Conservation (phyloP, 1,139 yeast genomes). For the Hansenula lynferdii region DNA sequence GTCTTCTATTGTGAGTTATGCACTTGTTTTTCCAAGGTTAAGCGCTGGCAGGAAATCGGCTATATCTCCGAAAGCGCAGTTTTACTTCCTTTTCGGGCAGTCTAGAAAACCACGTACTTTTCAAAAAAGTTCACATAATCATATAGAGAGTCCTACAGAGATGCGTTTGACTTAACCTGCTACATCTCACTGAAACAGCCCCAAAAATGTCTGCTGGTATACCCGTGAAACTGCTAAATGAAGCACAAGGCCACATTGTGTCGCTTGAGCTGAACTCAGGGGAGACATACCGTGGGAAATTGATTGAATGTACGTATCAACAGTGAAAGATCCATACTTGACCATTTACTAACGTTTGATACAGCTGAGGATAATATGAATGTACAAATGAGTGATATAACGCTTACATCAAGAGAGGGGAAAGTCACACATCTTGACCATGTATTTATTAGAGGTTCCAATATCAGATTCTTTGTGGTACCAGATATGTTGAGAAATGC, state of each 20-base stretch:
- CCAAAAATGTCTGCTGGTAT: slow-evolving; percentile 45
- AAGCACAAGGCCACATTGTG: slow-evolving; percentile 84
- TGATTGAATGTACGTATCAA: slow-evolving; percentile 52
- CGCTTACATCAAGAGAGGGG: slow-evolving; percentile 76
- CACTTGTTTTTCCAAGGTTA: neutral
- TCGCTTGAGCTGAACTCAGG: slow-evolving; percentile 84
- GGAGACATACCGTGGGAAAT: slow-evolving; percentile 81
- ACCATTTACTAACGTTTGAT: neutral
- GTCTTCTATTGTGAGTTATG: neutral
- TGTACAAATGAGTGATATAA: slow-evolving; percentile 77
- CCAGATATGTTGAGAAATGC: slow-evolving; percentile 89
- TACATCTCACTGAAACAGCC: neutral
- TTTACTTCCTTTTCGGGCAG: slow-evolving; percentile 7
- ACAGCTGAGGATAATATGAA: slow-evolving; percentile 79
- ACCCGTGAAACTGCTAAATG: slow-evolving; percentile 83
- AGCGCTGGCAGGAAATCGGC: neutral
- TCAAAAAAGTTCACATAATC: neutral
- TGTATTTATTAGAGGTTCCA: slow-evolving; percentile 89
- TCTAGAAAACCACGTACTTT: slow-evolving; percentile 2
- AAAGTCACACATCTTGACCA: slow-evolving; percentile 73
- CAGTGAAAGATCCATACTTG: too few species aligned
- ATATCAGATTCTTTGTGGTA: slow-evolving; percentile 74
- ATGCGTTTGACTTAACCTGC: neutral
- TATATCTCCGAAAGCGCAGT: neutral
- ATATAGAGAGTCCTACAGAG: neutral